Evolutionary conservation across 2,329 filamentous ascomycete species (phyloP).

Genomic region (Aspergillus jensenii): DNA sequence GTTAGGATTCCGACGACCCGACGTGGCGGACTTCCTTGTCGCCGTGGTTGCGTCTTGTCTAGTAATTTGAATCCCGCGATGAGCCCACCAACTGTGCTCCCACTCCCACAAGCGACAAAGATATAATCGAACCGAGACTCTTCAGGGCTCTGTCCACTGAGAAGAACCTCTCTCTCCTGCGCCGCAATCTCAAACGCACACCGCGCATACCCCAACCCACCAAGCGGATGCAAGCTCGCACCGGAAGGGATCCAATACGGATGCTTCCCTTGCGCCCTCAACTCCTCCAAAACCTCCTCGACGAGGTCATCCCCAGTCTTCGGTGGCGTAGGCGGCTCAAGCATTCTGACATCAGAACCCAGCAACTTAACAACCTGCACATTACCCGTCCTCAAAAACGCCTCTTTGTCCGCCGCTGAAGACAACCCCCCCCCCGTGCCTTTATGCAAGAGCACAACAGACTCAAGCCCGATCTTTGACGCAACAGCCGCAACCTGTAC

Average conservation of each 20-base stretch:
- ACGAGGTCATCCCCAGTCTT: constrained; percentile 36
- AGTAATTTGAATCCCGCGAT: constrained; percentile 35
- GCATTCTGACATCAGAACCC: constrained; percentile 48
- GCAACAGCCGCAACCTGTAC: constrained; percentile 35
- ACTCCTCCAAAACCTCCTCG: constrained; percentile 22
- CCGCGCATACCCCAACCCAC: constrained; percentile 35
- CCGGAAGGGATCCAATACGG: constrained; percentile 40
- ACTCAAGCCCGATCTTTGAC: constrained; percentile 25
- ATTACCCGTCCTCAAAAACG: constrained; percentile 27
- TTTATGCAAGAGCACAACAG: constrained; percentile 28
- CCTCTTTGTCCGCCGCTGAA: constrained; percentile 14
- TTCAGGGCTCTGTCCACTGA: background rate
- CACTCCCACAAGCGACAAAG: constrained; percentile 39
- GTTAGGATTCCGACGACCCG: constrained; percentile 31
- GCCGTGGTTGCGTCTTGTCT: constrained; percentile 20
- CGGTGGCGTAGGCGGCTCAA: constrained; percentile 28
- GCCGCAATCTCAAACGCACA: constrained; percentile 32
- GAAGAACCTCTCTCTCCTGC: constrained; percentile 23
- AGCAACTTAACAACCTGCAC: constrained; percentile 30
- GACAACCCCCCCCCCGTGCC: constrained; percentile 28
- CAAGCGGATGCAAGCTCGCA: constrained; percentile 33
- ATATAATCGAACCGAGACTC: constrained; percentile 31
- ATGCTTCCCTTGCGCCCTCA: constrained; percentile 17
- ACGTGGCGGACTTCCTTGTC: background rate
- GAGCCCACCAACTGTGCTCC: constrained; percentile 35